These are phyloP conservation scores for Candida vartiovaarae DNA, from an alignment of 805 yeast species.

Conservation along the genomic window DNA sequence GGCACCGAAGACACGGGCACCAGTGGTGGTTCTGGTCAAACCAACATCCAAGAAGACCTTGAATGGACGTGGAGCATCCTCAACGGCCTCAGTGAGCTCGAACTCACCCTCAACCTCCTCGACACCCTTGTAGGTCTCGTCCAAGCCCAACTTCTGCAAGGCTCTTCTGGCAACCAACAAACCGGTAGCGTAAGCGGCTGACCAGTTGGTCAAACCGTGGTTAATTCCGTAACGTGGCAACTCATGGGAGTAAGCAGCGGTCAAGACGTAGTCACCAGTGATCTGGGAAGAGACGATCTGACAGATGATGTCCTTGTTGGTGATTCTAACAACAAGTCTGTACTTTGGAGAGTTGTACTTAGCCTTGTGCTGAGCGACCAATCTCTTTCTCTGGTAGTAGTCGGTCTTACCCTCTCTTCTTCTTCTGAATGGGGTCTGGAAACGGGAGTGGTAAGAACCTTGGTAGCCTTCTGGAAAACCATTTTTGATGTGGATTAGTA, in stretches of 20 bases:
- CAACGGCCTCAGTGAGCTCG: slow-evolving; percentile 97
- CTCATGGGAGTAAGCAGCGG: slow-evolving; percentile 99
- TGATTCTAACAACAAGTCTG: slow-evolving; percentile 99
- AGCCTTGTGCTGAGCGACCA: slow-evolving; percentile 99
- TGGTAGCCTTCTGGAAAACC: slow-evolving; percentile 67
- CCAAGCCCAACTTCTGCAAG: slow-evolving; percentile 93
- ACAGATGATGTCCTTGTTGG: slow-evolving; percentile 98
- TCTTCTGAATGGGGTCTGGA: slow-evolving; percentile 99
- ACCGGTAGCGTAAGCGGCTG: slow-evolving; percentile 99
- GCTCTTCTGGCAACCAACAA: slow-evolving; percentile 98
- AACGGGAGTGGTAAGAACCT: slow-evolving; percentile 96
- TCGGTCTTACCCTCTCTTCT: slow-evolving; percentile 99
- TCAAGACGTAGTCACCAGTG: slow-evolving; percentile 91
- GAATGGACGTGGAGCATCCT: slow-evolving; percentile 99
- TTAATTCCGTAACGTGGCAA: slow-evolving; percentile 95
- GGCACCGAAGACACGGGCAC: slow-evolving; percentile 99
- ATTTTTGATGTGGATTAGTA: slow-evolving; percentile 33
- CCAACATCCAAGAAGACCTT: slow-evolving; percentile 99
- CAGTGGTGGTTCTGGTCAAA: slow-evolving; percentile 99
- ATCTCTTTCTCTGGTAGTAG: slow-evolving; percentile 99
- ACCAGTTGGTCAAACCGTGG: slow-evolving; percentile 99
- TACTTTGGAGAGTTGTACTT: slow-evolving; percentile 99
- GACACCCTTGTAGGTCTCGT: slow-evolving; percentile 97
- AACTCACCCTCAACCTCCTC: slow-evolving; percentile 99
- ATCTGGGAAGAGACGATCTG: slow-evolving; percentile 96